phyloP scores from a whole-genome alignment of 2,329 filamentous ascomycete genomes.

The Nemania sp. region DNA sequence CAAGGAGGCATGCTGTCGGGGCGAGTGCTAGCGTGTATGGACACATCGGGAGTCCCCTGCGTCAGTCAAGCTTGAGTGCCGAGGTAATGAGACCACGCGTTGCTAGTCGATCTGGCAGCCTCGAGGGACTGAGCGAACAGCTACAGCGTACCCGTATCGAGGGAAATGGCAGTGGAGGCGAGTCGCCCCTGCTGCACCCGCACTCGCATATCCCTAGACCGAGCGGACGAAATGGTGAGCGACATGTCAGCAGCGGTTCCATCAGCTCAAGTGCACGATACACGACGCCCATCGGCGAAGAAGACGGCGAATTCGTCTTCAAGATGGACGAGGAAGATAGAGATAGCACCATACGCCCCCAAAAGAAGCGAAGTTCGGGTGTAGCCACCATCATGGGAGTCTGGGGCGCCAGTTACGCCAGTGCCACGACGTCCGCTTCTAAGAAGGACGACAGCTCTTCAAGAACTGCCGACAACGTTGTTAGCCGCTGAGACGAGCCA shows the following conservation, averaged over 20 bases:
- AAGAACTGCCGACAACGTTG: slow-evolving; percentile 38
- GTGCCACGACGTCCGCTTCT: slow-evolving; percentile 34
- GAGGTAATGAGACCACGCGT: slow-evolving; percentile 52
- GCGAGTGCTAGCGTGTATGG: slow-evolving; percentile 57
- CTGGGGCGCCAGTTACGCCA: slow-evolving; percentile 43
- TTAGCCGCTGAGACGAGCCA: slow-evolving; percentile 34
- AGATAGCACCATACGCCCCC: slow-evolving; percentile 48
- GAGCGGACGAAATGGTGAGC: slow-evolving; percentile 53
- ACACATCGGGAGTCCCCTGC: slow-evolving; percentile 67
- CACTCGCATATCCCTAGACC: slow-evolving; percentile 48
- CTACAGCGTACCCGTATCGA: slow-evolving; percentile 65
- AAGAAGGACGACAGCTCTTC: slow-evolving; percentile 39
- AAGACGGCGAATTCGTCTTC: slow-evolving; percentile 67
- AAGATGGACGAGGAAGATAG: slow-evolving; percentile 67
- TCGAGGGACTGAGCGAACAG: slow-evolving; percentile 63
- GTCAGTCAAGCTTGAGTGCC: slow-evolving; percentile 64
- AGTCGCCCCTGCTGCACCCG: slow-evolving; percentile 56
- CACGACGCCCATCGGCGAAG: slow-evolving; percentile 68
- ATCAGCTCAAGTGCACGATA: slow-evolving; percentile 63
- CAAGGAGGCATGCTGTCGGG: slow-evolving; percentile 52
- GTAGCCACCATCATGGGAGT: slow-evolving; percentile 39
- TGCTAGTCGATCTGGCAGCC: slow-evolving; percentile 49
- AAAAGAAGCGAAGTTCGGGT: slow-evolving; percentile 56
- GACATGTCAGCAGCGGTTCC: slow-evolving; percentile 64
- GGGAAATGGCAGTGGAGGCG: slow-evolving; percentile 43